These are phyloP conservation scores for Aureobasidium sp. DNA, from an alignment of 2,329 filamentous ascomycete genomes.

Conservation along the genomic window DNA sequence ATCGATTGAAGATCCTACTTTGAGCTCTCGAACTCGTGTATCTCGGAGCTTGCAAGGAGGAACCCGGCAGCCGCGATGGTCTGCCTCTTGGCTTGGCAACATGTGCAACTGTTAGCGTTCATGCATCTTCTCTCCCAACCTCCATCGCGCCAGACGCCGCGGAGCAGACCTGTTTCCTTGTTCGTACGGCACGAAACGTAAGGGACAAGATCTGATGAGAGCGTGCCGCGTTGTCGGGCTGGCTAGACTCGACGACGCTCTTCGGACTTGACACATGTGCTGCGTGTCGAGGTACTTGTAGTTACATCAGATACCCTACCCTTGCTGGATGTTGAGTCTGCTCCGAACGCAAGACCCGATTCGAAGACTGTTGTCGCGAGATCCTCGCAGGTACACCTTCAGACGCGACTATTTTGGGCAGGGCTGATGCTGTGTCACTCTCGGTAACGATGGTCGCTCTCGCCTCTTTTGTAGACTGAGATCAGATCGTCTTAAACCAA, in stretches of 20 bases:
- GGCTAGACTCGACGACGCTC: not conserved
- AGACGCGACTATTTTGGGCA: constrained; percentile 9
- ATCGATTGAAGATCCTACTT: not conserved
- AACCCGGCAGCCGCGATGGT: too few species aligned
- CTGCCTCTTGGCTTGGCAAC: not conserved
- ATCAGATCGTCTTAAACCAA: not conserved
- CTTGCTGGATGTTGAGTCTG: constrained; percentile 5
- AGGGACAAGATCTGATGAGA: not conserved
- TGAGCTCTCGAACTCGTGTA: not conserved
- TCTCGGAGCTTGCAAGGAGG: not conserved
- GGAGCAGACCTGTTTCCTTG: not conserved
- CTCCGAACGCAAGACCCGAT: not conserved
- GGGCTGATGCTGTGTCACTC: constrained; percentile 4
- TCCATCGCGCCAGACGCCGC: constrained; percentile 3
- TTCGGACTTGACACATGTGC: not conserved
- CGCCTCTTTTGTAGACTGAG: not conserved
- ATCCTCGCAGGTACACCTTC: not conserved
- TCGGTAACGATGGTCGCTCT: constrained; percentile 2
- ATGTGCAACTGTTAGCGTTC: not conserved
- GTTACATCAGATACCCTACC: constrained; percentile 4
- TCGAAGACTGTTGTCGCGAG: constrained; percentile 4
- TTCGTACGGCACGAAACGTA: not conserved
- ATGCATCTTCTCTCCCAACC: not conserved
- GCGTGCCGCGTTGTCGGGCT: not conserved
- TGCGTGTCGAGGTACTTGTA: not conserved